Evolutionary conservation across 306 rosid species (phyloP).

Genomic region (Senna tora): DNA sequence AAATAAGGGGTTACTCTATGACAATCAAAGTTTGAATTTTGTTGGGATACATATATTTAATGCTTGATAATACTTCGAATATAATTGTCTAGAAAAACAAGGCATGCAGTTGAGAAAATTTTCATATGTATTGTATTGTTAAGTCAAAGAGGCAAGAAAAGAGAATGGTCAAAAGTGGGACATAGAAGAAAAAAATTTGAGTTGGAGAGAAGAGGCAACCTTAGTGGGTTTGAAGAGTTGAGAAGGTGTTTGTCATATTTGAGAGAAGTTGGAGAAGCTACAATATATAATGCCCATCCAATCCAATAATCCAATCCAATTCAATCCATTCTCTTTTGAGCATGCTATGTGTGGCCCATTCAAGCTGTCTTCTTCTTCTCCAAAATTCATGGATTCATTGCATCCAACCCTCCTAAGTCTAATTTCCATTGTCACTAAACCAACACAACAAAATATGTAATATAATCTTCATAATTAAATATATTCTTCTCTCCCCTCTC

Average conservation of each 20-base stretch:
- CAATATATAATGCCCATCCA: constrained; percentile 29
- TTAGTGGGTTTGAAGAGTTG: constrained; percentile 52
- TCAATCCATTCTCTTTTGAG: constrained; percentile 55
- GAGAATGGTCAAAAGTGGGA: constrained; percentile 67
- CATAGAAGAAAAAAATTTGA: too few relatives aligned
- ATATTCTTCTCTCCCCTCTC: constrained; percentile 27
- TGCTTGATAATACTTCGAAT: too few relatives aligned
- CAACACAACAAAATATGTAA: constrained; percentile 40
- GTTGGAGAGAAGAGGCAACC: too few relatives aligned
- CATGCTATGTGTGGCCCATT: constrained; percentile 69
- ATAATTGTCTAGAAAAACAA: too few relatives aligned
- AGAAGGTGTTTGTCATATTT: constrained; percentile 53
- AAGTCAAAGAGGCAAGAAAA: constrained; percentile 52
- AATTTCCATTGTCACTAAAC: constrained; percentile 40
- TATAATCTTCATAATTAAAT: constrained; percentile 17
- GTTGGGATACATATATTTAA: too few relatives aligned
- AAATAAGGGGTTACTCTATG: too few relatives aligned
- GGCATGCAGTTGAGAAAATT: too few relatives aligned
- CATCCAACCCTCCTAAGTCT: constrained; percentile 46
- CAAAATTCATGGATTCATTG: constrained; percentile 73
- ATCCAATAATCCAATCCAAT: constrained; percentile 4
- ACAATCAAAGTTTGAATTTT: too few relatives aligned
- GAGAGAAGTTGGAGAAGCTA: constrained; percentile 58
- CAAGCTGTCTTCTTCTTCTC: constrained; percentile 57
- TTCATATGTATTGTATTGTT: too few relatives aligned